phyloP scores from a whole-genome alignment of 2,329 filamentous ascomycete species.

The Penicillium sp. region DNA sequence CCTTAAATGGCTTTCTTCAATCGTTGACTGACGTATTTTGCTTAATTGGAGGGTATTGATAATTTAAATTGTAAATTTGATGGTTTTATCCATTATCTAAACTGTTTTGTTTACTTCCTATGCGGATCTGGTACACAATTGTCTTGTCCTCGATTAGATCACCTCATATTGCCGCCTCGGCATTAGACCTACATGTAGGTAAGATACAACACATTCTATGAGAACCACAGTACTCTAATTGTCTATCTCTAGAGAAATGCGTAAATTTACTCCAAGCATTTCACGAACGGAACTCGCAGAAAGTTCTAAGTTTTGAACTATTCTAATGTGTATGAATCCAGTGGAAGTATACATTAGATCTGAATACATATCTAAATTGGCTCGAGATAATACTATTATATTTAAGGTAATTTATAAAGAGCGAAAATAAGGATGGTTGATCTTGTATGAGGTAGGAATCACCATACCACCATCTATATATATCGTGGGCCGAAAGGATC shows the following conservation, averaged over 20 bases:
- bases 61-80: background rate
- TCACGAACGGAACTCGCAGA: background rate
- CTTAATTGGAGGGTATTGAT: too few relatives aligned
- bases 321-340: background rate
- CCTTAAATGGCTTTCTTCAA: background rate
- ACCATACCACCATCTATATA: background rate
- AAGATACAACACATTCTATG: background rate
- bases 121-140: background rate
- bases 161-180: background rate
- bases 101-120: background rate
- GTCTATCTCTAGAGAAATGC: background rate
- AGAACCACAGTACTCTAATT: background rate
- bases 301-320: background rate
- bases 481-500: background rate
- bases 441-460: background rate
- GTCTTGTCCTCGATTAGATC: background rate
- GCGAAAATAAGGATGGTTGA: background rate
- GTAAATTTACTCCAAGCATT: background rate
- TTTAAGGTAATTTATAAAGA: background rate
- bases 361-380: background rate
- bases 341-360: background rate
- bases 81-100: too few relatives aligned
- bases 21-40: background rate
- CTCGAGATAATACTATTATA: background rate
- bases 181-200: background rate